These are phyloP conservation scores for Bipolaris cookei DNA, from an alignment of 2,329 filamentous ascomycete genomes.

Conservation along the genomic window DNA sequence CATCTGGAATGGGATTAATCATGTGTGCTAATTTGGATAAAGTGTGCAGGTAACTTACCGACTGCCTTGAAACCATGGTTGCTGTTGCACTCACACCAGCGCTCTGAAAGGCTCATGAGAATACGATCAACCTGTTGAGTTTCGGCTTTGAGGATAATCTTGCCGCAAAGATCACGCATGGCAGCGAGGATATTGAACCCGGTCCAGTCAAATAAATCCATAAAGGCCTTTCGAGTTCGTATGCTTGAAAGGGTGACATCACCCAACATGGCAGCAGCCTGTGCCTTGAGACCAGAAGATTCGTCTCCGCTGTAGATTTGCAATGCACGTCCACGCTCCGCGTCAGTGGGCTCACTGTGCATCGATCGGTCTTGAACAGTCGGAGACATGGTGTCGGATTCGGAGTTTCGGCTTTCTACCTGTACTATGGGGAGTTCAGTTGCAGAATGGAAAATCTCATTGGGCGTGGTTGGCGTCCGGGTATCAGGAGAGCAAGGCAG, in stretches of 20 bases:
- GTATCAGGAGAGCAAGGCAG: conserved; percentile 39
- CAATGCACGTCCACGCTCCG: conserved; percentile 78
- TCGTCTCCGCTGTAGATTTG: conserved; percentile 86
- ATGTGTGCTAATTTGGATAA: not conserved
- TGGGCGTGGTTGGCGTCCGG: conserved; percentile 51
- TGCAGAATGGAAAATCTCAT: conserved; percentile 57
- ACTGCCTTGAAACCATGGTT: conserved; percentile 89
- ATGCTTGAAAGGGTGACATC: conserved; percentile 64
- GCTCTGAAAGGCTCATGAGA: conserved; percentile 81
- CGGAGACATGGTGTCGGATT: conserved; percentile 47
- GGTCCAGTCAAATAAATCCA: conserved; percentile 88
- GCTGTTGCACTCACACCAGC: conserved; percentile 94
- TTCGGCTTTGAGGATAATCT: conserved; percentile 84
- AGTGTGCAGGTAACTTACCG: conserved; percentile 62
- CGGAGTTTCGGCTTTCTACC: conserved; percentile 56
- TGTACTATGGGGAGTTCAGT: conserved; percentile 59
- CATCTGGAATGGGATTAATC: conserved; percentile 64
- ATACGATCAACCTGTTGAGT: conserved; percentile 97
- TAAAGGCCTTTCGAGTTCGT: conserved; percentile 75
- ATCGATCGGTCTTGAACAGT: conserved; percentile 42
- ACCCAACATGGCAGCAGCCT: conserved; percentile 87
- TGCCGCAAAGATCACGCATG: conserved; percentile 79
- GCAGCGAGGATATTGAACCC: conserved; percentile 79
- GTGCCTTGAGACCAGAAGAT: conserved; percentile 77
- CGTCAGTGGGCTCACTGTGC: conserved; percentile 59